Conservation (phyloP, 2,329 filamentous ascomycete genomes). For the Neopestalotiopsis clavispora region DNA sequence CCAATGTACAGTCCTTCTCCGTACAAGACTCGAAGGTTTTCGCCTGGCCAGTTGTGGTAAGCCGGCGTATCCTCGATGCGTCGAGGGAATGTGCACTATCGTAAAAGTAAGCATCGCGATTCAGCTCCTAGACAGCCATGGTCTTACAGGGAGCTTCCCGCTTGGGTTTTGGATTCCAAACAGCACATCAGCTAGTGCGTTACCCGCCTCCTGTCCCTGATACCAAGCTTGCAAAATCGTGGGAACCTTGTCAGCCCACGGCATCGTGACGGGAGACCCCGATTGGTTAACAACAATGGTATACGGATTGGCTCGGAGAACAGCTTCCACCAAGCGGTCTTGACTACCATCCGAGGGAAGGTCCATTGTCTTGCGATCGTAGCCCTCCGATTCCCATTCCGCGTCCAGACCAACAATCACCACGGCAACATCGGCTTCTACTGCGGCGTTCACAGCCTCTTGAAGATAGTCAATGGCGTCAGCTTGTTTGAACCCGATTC, state of each 20-base stretch:
- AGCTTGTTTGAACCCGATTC: conserved; percentile 73
- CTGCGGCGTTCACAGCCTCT: conserved; percentile 67
- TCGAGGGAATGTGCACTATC: conserved; percentile 67
- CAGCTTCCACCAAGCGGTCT: conserved; percentile 66
- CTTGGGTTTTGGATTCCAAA: conserved; percentile 68
- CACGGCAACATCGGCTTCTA: conserved; percentile 68
- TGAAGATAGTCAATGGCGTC: conserved; percentile 66
- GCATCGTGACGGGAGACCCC: conserved; percentile 72
- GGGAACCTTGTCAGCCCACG: conserved; percentile 69
- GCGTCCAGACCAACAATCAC: conserved; percentile 73
- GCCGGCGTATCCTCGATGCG: conserved; percentile 70
- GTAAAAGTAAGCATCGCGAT: conserved; percentile 15
- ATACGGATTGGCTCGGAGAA: conserved; percentile 65
- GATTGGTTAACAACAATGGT: conserved; percentile 74
- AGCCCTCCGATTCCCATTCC: conserved; percentile 79
- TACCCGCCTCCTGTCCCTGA: conserved; percentile 71
- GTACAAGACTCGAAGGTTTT: conserved; percentile 71
- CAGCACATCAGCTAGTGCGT: conserved; percentile 70
- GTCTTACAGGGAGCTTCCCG: conserved; percentile 67
- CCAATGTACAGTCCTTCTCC: conserved; percentile 77
- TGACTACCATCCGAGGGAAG: conserved; percentile 61
- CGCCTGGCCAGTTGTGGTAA: conserved; percentile 75
- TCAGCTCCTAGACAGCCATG: background rate
- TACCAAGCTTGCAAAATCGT: conserved; percentile 76
- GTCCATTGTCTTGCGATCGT: conserved; percentile 67